phyloP scores from a whole-genome alignment of 306 rosid genomes.

The Vicia sativa region DNA sequence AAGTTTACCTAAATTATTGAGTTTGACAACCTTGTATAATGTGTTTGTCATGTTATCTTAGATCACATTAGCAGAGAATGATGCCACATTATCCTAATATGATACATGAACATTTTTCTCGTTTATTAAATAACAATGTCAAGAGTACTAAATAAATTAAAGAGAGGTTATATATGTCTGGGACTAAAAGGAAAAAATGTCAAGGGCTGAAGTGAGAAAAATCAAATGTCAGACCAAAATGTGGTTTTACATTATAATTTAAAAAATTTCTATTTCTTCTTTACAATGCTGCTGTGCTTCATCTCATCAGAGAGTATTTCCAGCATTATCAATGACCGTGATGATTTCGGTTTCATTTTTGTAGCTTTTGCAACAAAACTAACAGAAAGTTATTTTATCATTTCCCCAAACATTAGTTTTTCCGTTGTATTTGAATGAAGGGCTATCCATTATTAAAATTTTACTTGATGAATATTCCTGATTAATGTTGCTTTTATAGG shows the following conservation, averaged over 20 bases:
- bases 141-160: background rate
- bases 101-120: background rate
- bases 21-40: background rate
- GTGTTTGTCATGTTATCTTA: background rate
- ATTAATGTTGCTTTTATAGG: constrained; percentile 53
- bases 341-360: too few relatives aligned
- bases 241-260: constrained; percentile 6
- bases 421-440: constrained; percentile 12
- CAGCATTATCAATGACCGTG: constrained; percentile 6
- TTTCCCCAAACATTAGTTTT: constrained; percentile 24
- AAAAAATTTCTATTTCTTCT: background rate
- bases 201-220: background rate
- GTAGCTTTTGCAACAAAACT: background rate
- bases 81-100: background rate
- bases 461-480: constrained; percentile 17
- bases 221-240: constrained; percentile 16
- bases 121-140: constrained; percentile 2
- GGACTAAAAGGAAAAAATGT: background rate
- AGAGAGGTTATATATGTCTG: background rate
- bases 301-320: constrained; percentile 1
- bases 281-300: constrained; percentile 19
- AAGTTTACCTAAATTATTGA: background rate
- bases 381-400: constrained; percentile 2
- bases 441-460: constrained; percentile 5
- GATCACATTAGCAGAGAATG: background rate